These are phyloP conservation scores for Aspergillus novoparasiticus DNA, from an alignment of 2,329 filamentous ascomycete species.

Conservation along the genomic window DNA sequence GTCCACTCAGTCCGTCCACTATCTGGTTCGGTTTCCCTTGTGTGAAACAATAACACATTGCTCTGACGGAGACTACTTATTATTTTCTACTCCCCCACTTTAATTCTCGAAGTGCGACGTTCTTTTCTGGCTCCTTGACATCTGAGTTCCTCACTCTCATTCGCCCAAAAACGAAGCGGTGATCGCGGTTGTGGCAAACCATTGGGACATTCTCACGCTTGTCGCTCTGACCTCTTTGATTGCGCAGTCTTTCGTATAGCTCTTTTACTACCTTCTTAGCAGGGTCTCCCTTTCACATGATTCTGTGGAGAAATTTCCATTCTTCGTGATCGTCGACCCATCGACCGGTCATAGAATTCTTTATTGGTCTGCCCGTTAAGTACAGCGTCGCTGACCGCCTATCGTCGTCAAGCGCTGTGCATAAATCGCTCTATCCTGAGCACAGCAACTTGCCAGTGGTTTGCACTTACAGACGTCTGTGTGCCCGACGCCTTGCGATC, in stretches of 20 bases:
- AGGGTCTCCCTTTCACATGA: constrained; percentile 14
- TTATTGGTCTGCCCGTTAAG: constrained; percentile 6
- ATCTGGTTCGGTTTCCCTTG: not conserved
- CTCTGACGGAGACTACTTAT: not conserved
- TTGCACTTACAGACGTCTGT: constrained; percentile 17
- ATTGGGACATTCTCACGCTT: not conserved
- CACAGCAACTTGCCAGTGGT: constrained; percentile 3
- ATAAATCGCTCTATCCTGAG: not conserved
- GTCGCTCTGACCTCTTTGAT: constrained; percentile 9
- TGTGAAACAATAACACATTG: not conserved
- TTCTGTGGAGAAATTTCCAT: constrained; percentile 10
- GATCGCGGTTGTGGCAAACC: constrained; percentile 8
- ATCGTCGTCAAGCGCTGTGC: constrained; percentile 9
- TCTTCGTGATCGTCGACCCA: constrained; percentile 10
- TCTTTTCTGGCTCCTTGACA: not conserved
- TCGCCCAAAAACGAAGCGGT: constrained; percentile 3
- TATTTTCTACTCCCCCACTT: not conserved
- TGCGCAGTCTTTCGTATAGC: not conserved
- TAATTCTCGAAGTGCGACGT: not conserved
- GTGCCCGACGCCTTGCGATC: constrained; percentile 28
- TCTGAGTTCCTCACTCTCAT: not conserved
- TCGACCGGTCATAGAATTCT: constrained; percentile 1
- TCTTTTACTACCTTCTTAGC: not conserved
- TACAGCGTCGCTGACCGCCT: constrained; percentile 21
- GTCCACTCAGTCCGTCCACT: not conserved